Evolutionary conservation across 805 yeast genomes (phyloP).

Genomic region (Wickerhamomyces silvicola): DNA sequence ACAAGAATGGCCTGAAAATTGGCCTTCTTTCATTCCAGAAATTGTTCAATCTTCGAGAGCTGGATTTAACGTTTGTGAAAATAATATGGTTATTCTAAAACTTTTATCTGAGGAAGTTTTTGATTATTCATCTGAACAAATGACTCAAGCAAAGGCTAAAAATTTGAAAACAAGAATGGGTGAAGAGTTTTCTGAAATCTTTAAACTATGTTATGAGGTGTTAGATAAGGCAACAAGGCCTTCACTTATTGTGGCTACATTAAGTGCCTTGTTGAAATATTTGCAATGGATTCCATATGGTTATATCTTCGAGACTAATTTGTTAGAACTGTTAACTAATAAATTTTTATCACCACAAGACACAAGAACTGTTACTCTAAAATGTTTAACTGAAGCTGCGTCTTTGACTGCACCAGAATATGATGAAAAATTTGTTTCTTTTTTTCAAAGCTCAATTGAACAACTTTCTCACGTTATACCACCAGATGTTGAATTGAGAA

Average conservation of each 20-base stretch:
- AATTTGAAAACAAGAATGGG: constrained; percentile 77
- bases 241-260: constrained; percentile 75
- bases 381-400: constrained; percentile 90
- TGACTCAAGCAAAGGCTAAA: constrained; percentile 93
- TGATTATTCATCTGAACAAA: constrained; percentile 90
- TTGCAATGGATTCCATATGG: constrained; percentile 92
- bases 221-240: constrained; percentile 85
- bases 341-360: constrained; percentile 75
- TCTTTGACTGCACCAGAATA: constrained; percentile 52
- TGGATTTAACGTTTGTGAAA: constrained; percentile 91
- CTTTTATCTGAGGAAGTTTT: constrained; percentile 92
- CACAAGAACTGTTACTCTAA: constrained; percentile 77
- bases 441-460: constrained; percentile 70
- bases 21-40: constrained; percentile 97
- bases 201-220: constrained; percentile 88
- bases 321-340: constrained; percentile 62
- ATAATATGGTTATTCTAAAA: constrained; percentile 89
- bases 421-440: constrained; percentile 52
- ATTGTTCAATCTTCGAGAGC: constrained; percentile 78
- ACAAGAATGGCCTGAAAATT: constrained; percentile 98
- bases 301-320: constrained; percentile 82
- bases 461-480: constrained; percentile 67
- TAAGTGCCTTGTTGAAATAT: constrained; percentile 75
- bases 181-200: constrained; percentile 88
- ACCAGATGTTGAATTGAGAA: constrained; percentile 59